These are phyloP conservation scores for Oxalis stricta DNA, from an alignment of 441 rosid genomes.

Conservation along the genomic window DNA sequence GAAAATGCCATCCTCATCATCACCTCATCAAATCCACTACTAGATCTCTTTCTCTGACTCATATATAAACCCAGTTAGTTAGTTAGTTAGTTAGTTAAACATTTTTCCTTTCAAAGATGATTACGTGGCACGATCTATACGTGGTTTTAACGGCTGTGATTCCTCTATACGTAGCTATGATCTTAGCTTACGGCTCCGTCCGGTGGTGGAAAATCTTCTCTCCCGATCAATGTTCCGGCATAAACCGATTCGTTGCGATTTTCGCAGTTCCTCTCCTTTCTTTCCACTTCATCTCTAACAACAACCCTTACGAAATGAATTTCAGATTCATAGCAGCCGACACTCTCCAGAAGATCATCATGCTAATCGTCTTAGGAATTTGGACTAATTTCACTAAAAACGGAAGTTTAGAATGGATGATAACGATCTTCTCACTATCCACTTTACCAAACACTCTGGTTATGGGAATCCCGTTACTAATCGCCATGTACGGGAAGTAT, in stretches of 20 bases:
- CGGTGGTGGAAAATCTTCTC: conserved; percentile 67
- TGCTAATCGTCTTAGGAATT: conserved; percentile 26
- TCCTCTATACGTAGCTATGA: conserved; percentile 69
- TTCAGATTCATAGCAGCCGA: conserved; percentile 59
- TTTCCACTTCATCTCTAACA: conserved; percentile 56
- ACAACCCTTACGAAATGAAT: conserved; percentile 51
- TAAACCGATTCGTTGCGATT: conserved; percentile 54
- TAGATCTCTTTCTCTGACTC: too few relatives aligned
- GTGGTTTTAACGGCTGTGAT: conserved; percentile 51
- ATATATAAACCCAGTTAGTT: too few relatives aligned
- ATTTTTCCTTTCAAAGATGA: conserved; percentile 32
- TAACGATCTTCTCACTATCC: conserved; percentile 45
- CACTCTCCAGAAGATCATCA: conserved; percentile 45
- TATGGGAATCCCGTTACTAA: conserved; percentile 56
- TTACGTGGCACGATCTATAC: conserved; percentile 47
- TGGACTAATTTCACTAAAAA: conserved; percentile 36
- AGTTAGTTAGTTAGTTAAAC: too few relatives aligned
- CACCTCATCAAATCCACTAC: neutral
- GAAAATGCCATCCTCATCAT: too few relatives aligned
- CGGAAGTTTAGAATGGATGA: conserved; percentile 57
- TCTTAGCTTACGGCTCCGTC: conserved; percentile 57
- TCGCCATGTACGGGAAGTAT: conserved; percentile 47
- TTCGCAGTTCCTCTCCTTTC: conserved; percentile 62
- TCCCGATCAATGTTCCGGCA: conserved; percentile 63
- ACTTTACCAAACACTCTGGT: conserved; percentile 55